Evolutionary conservation across 1,139 yeast species (phyloP).

Genomic region (Scheffersomyces parashehatae): DNA sequence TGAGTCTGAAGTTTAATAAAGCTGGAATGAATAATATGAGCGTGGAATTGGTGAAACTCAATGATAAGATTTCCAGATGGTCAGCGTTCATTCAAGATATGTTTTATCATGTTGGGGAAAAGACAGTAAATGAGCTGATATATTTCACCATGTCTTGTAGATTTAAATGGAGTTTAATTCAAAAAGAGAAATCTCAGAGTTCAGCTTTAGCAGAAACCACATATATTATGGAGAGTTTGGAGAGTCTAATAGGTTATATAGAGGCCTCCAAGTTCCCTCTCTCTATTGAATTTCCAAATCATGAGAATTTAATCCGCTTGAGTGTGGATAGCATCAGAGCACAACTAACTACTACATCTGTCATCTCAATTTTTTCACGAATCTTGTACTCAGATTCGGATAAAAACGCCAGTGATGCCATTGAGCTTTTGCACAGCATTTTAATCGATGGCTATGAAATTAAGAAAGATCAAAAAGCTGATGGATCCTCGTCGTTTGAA

Average conservation of each 20-base stretch:
- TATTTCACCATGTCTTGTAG: conserved; percentile 15
- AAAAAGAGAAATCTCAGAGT: conserved; percentile 32
- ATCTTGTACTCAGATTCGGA: conserved; percentile 46
- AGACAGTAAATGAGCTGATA: neutral
- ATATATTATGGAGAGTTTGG: conserved; percentile 24
- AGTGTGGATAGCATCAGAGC: conserved; percentile 51
- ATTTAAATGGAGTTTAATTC: conserved; percentile 37
- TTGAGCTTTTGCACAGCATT: conserved; percentile 56
- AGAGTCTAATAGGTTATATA: conserved; percentile 18
- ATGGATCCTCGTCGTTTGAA: too few species aligned
- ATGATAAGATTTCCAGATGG: conserved; percentile 46
- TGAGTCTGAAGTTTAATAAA: conserved; percentile 22
- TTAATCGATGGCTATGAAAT: conserved; percentile 18
- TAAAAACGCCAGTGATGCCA: conserved; percentile 45
- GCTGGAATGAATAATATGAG: conserved; percentile 29
- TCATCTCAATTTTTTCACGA: conserved; percentile 64
- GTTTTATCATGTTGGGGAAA: conserved; percentile 1
- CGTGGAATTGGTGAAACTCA: conserved; percentile 37
- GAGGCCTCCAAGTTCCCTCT: conserved; percentile 8
- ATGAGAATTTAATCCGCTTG: conserved; percentile 59
- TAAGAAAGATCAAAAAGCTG: conserved; percentile 10
- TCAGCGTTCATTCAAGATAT: conserved; percentile 17
- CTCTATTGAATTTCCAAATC: conserved; percentile 41
- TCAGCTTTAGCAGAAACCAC: conserved; percentile 33
- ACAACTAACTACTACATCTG: conserved; percentile 67